phyloP scores from a whole-genome alignment of 768 basidiomycete genomes.

The Suillus bovinus region DNA sequence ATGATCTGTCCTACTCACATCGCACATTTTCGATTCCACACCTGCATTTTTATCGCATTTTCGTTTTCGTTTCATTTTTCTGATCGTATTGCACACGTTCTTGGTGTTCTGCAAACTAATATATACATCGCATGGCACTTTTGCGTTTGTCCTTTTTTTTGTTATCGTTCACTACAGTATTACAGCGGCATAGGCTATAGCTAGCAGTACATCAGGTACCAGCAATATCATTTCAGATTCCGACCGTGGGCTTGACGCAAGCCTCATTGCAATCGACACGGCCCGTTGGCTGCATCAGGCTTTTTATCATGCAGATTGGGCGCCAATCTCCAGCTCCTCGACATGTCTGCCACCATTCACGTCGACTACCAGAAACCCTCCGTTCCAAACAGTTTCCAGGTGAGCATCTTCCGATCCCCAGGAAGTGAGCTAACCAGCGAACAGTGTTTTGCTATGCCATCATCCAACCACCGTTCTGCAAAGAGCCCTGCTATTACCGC shows the following conservation, averaged over 20 bases:
- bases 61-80: neutral
- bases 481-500: constrained; percentile 55
- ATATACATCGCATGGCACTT: constrained; percentile 27
- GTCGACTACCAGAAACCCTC: neutral
- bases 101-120: constrained; percentile 33
- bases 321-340: constrained; percentile 43
- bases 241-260: constrained; percentile 37
- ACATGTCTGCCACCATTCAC: neutral
- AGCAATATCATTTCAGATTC: constrained; percentile 11
- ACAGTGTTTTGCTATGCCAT: constrained; percentile 53
- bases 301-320: constrained; percentile 27
- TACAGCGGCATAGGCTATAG: constrained; percentile 13
- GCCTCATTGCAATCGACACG: neutral
- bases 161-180: constrained; percentile 22
- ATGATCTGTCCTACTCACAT: neutral
- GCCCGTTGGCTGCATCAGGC: too few relatives aligned
- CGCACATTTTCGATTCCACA: constrained; percentile 9
- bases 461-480: constrained; percentile 48
- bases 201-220: constrained; percentile 13
- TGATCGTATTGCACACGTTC: constrained; percentile 20
- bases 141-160: constrained; percentile 11
- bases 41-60: constrained; percentile 9
- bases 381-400: constrained; percentile 34
- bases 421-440: constrained; percentile 64
- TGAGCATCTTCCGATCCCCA: constrained; percentile 66